Percentiles rank a stretch among this genome's conserved stretches.
phyloP scores from a whole-genome alignment of 306 rosid species.

The Pyrus pyrifolia region DNA sequence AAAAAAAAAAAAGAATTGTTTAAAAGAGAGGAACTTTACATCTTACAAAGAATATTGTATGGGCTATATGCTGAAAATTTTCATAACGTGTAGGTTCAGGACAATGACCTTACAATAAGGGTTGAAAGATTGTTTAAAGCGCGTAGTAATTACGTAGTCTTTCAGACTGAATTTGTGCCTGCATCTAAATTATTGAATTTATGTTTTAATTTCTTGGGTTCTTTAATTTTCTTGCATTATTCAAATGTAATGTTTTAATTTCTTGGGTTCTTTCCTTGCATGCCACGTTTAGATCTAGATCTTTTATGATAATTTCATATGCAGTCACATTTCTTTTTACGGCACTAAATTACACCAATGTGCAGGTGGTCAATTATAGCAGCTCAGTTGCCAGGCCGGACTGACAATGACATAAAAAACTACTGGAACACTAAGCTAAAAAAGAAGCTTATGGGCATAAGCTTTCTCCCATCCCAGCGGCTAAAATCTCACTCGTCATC shows the following conservation, averaged over 20 bases:
- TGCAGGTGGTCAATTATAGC: constrained; percentile 96
- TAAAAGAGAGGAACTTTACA: not conserved
- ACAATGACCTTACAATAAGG: no score
- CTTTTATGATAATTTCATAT: constrained; percentile 3
- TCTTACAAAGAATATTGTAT: not conserved
- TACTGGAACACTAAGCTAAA: constrained; percentile 94
- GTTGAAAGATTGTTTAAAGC: no score
- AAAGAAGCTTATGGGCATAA: constrained; percentile 53
- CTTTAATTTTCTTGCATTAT: no score
- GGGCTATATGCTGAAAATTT: no score
- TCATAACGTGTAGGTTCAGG: no score
- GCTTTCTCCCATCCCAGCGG: constrained; percentile 16
- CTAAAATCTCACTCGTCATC: constrained; percentile 24
- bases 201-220: no score
- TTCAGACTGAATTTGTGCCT: no score
- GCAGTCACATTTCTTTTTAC: not conserved
- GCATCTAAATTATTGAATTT: no score
- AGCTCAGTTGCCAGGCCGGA: constrained; percentile 75
- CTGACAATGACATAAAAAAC: constrained; percentile 90
- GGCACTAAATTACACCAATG: not conserved
- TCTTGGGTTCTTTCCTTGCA: not conserved
- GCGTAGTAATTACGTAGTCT: no score
- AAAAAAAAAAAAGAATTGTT: no score
- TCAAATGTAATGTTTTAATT: not conserved
- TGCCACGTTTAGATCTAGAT: constrained; percentile 22